Evolutionary conservation across 2,329 filamentous ascomycete species (phyloP), one percentile per base, ranked within the genome.

Genomic region (Lojkania enalia): DNA sequence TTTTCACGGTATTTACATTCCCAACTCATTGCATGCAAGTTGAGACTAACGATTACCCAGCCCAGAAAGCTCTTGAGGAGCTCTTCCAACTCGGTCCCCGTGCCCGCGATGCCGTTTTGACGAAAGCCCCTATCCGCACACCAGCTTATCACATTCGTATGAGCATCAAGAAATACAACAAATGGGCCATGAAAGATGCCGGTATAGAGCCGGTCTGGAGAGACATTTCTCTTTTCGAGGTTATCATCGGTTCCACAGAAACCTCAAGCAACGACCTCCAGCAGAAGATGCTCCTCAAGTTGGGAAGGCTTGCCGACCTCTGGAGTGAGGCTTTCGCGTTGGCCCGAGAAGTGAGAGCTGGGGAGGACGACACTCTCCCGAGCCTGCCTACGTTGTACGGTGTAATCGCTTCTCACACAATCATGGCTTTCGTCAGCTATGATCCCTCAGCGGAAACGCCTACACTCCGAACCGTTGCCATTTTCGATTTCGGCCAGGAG

Each of bases 181-280:
- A 71, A 32, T 83, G 81, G 80, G 77, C 78, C 1, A 58, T 79
- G 42, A 65, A 62, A 19, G 80, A 84, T 52, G 74, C 70, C 6
- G 64, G 61, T 14, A 60, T 81, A 16, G 64, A 73, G 37, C 56
- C 59, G 51, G 39, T 38, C 39, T 67, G 61, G 35, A 44, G 62
- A 2, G 52, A 63, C 13, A 63, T 75, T 7, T 75, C 77, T 0
- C 61, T 80, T 7, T 70, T 82, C 49, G 61, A 71, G 2, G 65
- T 78, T 13, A 70, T 74, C 25, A 67, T 70, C 13, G 73, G 72
- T 41, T 63, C 62, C 27, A 61, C 63, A 29, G 58, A 65, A 5
- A 71, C 75, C 20, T 56, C 68, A 2, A 70, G 74, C 3, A 44
- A 44, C 3, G 54, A 66, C 2, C 68, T 76, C 13, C 66, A 80